Base-by-base conservation (phyloP, 1,139 yeast species). In the Keqinozyma sinolaborantium region DNA sequence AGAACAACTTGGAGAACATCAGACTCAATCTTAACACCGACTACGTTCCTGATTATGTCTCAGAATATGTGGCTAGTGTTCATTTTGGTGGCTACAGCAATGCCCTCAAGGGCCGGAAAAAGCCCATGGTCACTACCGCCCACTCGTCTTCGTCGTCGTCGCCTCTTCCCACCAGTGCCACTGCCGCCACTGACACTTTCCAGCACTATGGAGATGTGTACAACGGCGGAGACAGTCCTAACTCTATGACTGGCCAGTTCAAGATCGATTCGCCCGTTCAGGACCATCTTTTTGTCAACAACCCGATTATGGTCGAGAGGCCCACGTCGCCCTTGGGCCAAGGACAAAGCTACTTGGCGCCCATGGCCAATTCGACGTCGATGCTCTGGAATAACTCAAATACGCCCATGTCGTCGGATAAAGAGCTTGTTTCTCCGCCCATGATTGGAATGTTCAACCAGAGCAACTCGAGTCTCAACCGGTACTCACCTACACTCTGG, bases 61-160 rank as follows among this genome's bases (percentile, higher is more conserved):
- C 58, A 5, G 74, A 68, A 36, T 56, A 57, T 36, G 64, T 58
- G 38, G 73, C 72, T 2, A 60, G 70, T 25, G 47, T 64, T 26
- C 68, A 61, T 29, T 68, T 66, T 53, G 73, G 73, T 4, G 72
- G 72, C 10, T 55, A 45, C 33, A 44, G 47, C 26, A 62, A 62
- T 41, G 64, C 70, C 2, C 48, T 64, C 11, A 33, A 32, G 16
- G 23, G 8, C 21, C 14, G 25, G 12, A 23, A 14, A n/a, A 20
- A 25, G 13, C 19, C 14, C 12, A 23, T 13, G 16, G 14, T 14
- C 12, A 27, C 23, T 3, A 27, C 15, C 18, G 23, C 12, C 6
- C 24, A 30, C 15, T 24, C 32, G 2, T 20, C 29, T 5, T 33
- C 36, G 5, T 29, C 37, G 3, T 30, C 32, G 5, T 24, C 36